Conservation (phyloP, 202 grass and related monocot genomes). For the Eragrostis tef region DNA sequence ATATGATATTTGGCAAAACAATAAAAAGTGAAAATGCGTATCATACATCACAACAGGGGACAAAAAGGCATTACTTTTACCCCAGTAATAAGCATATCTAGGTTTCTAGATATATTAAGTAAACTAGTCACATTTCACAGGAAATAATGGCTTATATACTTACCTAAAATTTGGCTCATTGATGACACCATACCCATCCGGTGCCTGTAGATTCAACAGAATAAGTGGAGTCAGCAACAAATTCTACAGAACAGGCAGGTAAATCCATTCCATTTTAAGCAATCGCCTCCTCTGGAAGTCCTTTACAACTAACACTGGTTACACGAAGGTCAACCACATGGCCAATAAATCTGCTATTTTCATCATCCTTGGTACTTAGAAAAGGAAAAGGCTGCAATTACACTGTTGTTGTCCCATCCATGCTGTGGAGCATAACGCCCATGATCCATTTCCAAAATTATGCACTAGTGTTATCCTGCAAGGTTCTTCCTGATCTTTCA, state of each 20-base stretch:
- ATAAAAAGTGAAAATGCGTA: constrained; percentile 6
- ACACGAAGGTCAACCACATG: constrained; percentile 67
- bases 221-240: constrained; percentile 94
- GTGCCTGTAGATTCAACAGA: constrained; percentile 99
- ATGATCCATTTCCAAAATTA: constrained; percentile 72
- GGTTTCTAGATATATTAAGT: background rate
- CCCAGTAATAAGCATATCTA: constrained; percentile 8
- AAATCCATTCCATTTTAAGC: constrained; percentile 98
- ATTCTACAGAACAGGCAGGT: constrained; percentile 76
- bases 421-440: constrained; percentile 79
- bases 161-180: constrained; percentile 84
- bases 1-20: constrained; percentile 41
- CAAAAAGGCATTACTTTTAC: background rate
- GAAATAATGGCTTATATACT: constrained; percentile 19
- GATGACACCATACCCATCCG: constrained; percentile 75
- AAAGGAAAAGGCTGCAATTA: constrained; percentile 99
- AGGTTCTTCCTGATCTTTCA: constrained; percentile 62
- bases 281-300: constrained; percentile 69
- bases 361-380: constrained; percentile 88
- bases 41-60: constrained; percentile 13
- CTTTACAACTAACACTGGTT: constrained; percentile 67
- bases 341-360: constrained; percentile 76
- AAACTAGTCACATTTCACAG: background rate
- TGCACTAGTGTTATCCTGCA: constrained; percentile 52
- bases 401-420: constrained; percentile 95